These are phyloP conservation scores for Ceratobasidium sp. DNA, from an alignment of 1,284 basidiomycete genomes.

Conservation along the genomic window DNA sequence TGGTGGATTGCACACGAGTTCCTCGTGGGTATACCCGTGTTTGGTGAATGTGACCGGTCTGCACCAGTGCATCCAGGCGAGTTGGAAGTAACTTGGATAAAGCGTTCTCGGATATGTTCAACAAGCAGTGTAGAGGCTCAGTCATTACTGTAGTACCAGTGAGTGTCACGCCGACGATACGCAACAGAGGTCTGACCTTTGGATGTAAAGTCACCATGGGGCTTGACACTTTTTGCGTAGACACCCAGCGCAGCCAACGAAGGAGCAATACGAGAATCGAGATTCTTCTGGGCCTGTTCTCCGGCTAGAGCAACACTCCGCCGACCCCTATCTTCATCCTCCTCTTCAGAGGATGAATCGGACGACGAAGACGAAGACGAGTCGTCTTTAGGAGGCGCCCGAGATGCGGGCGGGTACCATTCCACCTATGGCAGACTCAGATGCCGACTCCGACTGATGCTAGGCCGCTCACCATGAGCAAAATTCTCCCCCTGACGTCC, in stretches of 20 bases:
- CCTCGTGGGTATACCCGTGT: conserved; percentile 53
- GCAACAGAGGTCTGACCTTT: neutral
- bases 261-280: conserved; percentile 34
- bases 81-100: conserved; percentile 47
- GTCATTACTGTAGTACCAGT: conserved; percentile 23
- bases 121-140: conserved; percentile 46
- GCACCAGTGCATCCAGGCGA: conserved; percentile 44
- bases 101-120: conserved; percentile 50
- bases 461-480: conserved; percentile 47
- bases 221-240: conserved; percentile 43
- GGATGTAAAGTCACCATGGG: conserved; percentile 27
- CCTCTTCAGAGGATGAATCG: conserved; percentile 30
- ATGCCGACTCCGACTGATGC: neutral
- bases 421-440: conserved; percentile 30
- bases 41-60: conserved; percentile 49
- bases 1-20: conserved; percentile 42
- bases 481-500: conserved; percentile 48
- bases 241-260: conserved; percentile 34
- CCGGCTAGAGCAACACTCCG: conserved; percentile 28
- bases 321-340: conserved; percentile 4
- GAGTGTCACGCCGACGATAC: neutral
- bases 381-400: conserved; percentile 20
- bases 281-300: conserved; percentile 28
- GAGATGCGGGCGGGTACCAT: conserved; percentile 38
- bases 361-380: conserved; percentile 33